A percentile compares a stretch with the other conserved stretches of the same genome.
These are phyloP conservation scores for Porphyridium purpureum DNA, from an alignment of 23 red algal species.

Conservation along the genomic window DNA sequence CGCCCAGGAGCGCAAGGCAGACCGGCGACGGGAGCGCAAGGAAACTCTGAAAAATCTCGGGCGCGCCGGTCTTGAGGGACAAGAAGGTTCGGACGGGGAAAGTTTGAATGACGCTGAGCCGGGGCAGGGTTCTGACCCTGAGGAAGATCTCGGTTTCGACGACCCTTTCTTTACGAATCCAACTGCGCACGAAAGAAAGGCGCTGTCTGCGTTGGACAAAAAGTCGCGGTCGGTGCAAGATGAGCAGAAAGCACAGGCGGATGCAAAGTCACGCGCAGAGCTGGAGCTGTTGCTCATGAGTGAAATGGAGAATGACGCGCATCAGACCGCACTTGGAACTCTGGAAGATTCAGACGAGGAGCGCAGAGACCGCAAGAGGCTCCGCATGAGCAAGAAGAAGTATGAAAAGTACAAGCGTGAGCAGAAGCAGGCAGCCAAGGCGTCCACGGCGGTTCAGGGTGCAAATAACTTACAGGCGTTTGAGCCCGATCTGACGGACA, in stretches of 20 bases:
- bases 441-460: background rate
- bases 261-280: too few relatives aligned
- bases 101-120: background rate
- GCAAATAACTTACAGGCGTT: background rate
- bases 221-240: too few relatives aligned
- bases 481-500: slow-evolving; percentile 18
- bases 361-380: background rate
- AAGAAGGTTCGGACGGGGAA: background rate
- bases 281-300: background rate
- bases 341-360: background rate
- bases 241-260: background rate
- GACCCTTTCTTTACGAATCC: slow-evolving; percentile 56
- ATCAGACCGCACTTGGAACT: background rate
- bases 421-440: slow-evolving; percentile 14
- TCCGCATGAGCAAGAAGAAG: slow-evolving; percentile 21
- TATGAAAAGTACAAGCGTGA: slow-evolving; percentile 2
- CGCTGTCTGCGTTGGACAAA: too few relatives aligned
- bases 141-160: background rate
- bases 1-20: slow-evolving; percentile 44
- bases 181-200: slow-evolving; percentile 4
- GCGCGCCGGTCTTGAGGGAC: slow-evolving; percentile 1
- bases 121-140: background rate
- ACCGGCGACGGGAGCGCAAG: slow-evolving; percentile 21
- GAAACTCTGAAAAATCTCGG: background rate
- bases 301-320: slow-evolving; percentile 2